Evolutionary conservation across 2,329 filamentous ascomycete genomes (phyloP).

Genomic region (Xylaria sp.): DNA sequence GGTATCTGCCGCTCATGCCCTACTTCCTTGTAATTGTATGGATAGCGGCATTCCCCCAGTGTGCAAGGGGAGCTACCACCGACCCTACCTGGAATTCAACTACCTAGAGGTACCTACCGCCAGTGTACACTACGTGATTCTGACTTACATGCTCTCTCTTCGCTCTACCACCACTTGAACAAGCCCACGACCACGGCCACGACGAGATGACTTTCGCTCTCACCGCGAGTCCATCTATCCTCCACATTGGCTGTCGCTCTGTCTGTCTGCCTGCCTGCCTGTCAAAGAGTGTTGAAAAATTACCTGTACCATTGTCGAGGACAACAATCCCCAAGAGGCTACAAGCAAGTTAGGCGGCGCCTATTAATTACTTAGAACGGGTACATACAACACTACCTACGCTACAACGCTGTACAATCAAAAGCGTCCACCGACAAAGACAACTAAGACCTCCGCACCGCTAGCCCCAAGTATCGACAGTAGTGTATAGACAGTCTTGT

Average conservation of each 20-base stretch:
- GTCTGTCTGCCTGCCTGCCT: neutral
- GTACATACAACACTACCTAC: no score
- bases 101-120: neutral
- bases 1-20: conserved; percentile 14
- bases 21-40: neutral
- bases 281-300: neutral
- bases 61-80: conserved; percentile 17
- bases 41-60: neutral
- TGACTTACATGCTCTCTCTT: neutral
- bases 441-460: conserved; percentile 16
- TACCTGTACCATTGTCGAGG: neutral
- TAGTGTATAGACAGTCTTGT: neutral
- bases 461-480: neutral
- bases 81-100: neutral
- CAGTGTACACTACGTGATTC: neutral
- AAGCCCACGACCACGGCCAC: conserved; percentile 16
- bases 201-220: conserved; percentile 5
- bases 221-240: conserved; percentile 18
- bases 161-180: conserved; percentile 3
- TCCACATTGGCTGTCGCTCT: neutral
- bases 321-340: neutral
- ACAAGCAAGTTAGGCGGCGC: neutral
- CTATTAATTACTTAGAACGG: neutral
- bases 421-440: neutral
- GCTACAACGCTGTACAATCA: neutral